Evolutionary conservation across 768 basidiomycete genomes (phyloP), one percentile per base, ranked within the genome.

Genomic region (Suillus subaureus): DNA sequence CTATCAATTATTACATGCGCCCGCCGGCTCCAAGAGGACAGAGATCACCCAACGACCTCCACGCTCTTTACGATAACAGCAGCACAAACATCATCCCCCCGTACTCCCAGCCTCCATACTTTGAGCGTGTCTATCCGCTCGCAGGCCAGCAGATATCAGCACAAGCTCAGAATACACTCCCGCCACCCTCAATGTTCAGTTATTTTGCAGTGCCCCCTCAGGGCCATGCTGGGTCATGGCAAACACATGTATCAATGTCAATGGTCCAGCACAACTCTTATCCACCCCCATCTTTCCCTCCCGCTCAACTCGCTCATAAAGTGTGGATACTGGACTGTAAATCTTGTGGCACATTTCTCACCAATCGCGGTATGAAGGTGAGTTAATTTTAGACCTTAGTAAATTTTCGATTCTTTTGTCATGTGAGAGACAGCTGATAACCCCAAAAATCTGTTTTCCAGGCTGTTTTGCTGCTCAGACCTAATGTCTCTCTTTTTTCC

Each of bases 351-450:
- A 85, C 83, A 23, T 94, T 94, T 72, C 77, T 94, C 57, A 91
- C 92, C 18, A 93, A 94, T 74, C 85, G 93, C 33, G 93, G 89
- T 64, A 94, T 94, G 93, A 91, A 91, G 84, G 91, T 87, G 70
- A 75, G 83, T 66, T 54, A 52, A 40, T 35, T 45, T 40, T 31
- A 56, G 12, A 45, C 31, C 52, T n/a, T n/a, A 26, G 21, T 57
- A 26, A 57, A 23, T 39, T 64, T 65, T 55, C 31, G 39, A 61
- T 61, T 35, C 26, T 51, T 42, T 43, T 33, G 31, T 63, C 61
- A 47, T 61, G 45, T 65, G 64, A 61, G 61, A 15, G 23, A n/a
- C 23, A 21, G 43, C 21, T 61, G 26, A 51, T 47, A 23, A 47
- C 51, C 37, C 37, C 5, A 55, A 45, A 37, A 43, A 68, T 69